A percentile compares a stretch with the other conserved stretches of the same genome.
These are phyloP conservation scores for Pythium scleroteichum DNA, from an alignment of 352 stramenopile genomes.

Conservation along the genomic window DNA sequence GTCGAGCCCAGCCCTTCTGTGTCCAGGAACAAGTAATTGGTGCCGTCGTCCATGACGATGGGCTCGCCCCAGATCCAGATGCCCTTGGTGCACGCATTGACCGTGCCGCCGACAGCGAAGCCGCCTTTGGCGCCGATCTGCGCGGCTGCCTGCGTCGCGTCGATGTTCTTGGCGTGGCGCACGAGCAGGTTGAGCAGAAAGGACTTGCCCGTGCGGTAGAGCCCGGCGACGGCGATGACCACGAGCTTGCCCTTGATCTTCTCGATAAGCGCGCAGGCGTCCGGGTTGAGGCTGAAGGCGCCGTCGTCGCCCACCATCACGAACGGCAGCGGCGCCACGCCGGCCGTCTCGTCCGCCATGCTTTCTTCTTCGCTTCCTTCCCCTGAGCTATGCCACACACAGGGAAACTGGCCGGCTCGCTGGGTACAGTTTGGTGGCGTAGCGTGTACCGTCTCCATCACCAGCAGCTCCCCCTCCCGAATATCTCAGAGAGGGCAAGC, in stretches of 20 bases:
- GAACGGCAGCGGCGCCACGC: conserved; percentile 71
- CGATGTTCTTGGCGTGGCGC: conserved; percentile 49
- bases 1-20: conserved; percentile 87
- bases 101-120: conserved; percentile 82
- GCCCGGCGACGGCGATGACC: conserved; percentile 80
- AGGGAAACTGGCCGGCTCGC: neutral
- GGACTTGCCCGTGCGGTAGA: conserved; percentile 91
- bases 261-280: conserved; percentile 68
- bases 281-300: conserved; percentile 75
- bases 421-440: neutral
- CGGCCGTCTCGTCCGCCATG: conserved; percentile 15
- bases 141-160: conserved; percentile 10
- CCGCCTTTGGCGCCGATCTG: conserved; percentile 32
- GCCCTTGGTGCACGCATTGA: conserved; percentile 90
- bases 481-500: neutral
- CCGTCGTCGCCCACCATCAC: conserved; percentile 80
- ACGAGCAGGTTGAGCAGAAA: conserved; percentile 89
- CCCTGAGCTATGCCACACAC: neutral
- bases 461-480: neutral
- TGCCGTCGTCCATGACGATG: conserved; percentile 68
- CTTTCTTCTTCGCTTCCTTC: neutral
- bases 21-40: conserved; percentile 84
- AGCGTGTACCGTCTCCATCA: neutral
- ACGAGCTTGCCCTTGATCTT: conserved; percentile 78
- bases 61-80: conserved; percentile 92